A percentile compares a stretch with the other conserved stretches of the same genome.
These are phyloP conservation scores for Spinacia oleracea DNA, from an alignment of 179 eudicot species.

Conservation along the genomic window DNA sequence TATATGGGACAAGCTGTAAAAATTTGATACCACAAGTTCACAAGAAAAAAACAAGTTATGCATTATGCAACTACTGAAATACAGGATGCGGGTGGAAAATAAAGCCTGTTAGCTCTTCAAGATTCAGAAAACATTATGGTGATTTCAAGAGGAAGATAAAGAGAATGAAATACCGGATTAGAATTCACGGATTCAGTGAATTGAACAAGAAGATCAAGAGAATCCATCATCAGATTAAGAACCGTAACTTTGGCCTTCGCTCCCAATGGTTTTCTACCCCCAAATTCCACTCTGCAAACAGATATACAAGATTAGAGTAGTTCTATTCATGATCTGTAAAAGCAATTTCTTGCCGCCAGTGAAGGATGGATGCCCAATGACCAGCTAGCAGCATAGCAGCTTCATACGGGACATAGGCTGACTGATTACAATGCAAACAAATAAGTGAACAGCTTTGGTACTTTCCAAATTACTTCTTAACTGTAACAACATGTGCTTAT, in stretches of 20 bases:
- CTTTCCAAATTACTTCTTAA: neutral
- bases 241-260: slow-evolving; percentile 50
- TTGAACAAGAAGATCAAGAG: slow-evolving; percentile 62
- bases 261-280: slow-evolving; percentile 52
- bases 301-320: slow-evolving; percentile 56
- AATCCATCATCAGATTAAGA: slow-evolving; percentile 61
- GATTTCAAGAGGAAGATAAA: slow-evolving; percentile 49
- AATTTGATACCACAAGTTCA: neutral
- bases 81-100: slow-evolving; percentile 56
- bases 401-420: slow-evolving; percentile 3
- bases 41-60: neutral
- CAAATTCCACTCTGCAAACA: slow-evolving; percentile 44
- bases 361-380: neutral
- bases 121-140: slow-evolving; percentile 39
- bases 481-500: slow-evolving; percentile 1
- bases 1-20: neutral
- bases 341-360: neutral
- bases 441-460: neutral
- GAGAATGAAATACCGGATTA: slow-evolving; percentile 58
- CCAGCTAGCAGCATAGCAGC: slow-evolving; percentile 17
- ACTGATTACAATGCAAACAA: slow-evolving; percentile 7
- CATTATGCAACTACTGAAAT: slow-evolving; percentile 23
- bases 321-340: neutral
- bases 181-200: slow-evolving; percentile 51
- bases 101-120: slow-evolving; percentile 49